These are phyloP conservation scores for Globisporangium emineosum DNA, from an alignment of 352 stramenopile species.

Conservation along the genomic window DNA sequence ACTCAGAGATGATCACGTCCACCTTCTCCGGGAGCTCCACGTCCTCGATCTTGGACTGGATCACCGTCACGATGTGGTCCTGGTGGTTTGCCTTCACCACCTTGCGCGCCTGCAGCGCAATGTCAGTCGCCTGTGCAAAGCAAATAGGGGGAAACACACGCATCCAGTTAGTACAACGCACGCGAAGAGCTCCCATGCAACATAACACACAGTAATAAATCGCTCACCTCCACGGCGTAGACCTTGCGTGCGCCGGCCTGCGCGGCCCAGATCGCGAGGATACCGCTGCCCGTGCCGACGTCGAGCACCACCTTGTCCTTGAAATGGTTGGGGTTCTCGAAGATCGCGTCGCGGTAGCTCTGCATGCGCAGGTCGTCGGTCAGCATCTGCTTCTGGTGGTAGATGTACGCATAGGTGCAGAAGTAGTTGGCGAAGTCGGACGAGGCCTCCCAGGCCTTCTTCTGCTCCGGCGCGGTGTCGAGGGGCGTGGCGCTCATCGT, in stretches of 20 bases:
- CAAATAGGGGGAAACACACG: not conserved
- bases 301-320: constrained; percentile 99
- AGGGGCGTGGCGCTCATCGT: constrained; percentile 22
- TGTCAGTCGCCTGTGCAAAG: constrained; percentile 90
- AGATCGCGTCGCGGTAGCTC: constrained; percentile 97
- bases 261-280: constrained; percentile 98
- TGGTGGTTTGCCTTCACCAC: constrained; percentile 97
- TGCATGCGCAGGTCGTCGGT: constrained; percentile 99
- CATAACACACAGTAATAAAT: not conserved
- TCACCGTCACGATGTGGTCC: constrained; percentile 96
- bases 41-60: constrained; percentile 98
- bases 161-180: not conserved
- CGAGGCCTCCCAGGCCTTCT: constrained; percentile 80
- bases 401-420: constrained; percentile 89
- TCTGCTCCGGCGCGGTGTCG: constrained; percentile 70
- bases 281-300: constrained; percentile 98
- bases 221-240: constrained; percentile 88
- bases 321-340: constrained; percentile 97
- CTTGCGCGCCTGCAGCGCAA: constrained; percentile 94
- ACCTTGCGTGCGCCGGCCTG: constrained; percentile 98
- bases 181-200: not conserved
- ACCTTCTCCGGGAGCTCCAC: constrained; percentile 97
- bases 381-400: constrained; percentile 98
- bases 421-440: constrained; percentile 91
- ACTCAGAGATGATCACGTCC: constrained; percentile 99